Percentiles rank a stretch among this genome's conserved stretches.
phyloP scores from a whole-genome alignment of 768 basidiomycete genomes.

The Kwoniella botswanensis region DNA sequence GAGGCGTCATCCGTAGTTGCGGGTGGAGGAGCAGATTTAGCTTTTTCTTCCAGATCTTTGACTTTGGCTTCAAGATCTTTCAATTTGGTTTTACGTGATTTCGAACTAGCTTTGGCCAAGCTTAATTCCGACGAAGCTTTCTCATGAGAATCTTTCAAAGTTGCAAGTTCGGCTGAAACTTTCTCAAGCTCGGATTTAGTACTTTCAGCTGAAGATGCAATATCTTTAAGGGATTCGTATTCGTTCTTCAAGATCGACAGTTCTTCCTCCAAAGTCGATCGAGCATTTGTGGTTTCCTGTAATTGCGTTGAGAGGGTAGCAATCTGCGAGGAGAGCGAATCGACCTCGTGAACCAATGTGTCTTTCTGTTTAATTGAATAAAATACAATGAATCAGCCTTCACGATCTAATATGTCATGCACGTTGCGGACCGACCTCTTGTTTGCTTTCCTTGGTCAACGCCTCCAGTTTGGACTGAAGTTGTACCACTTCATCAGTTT shows the following conservation, averaged over 20 bases:
- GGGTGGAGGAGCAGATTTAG: slow-evolving; percentile 8
- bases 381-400: background rate
- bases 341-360: slow-evolving; percentile 48
- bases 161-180: slow-evolving; percentile 25
- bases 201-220: slow-evolving; percentile 11
- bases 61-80: slow-evolving; percentile 24
- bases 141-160: slow-evolving; percentile 19
- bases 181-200: slow-evolving; percentile 14
- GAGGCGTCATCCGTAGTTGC: background rate
- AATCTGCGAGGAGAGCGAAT: slow-evolving; percentile 52
- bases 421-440: slow-evolving; percentile 45
- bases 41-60: slow-evolving; percentile 31
- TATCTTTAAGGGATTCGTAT: slow-evolving; percentile 16
- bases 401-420: background rate
- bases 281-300: slow-evolving; percentile 24
- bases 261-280: slow-evolving; percentile 18
- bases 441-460: slow-evolving; percentile 53
- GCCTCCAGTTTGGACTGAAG: slow-evolving; percentile 55
- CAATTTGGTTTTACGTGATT: slow-evolving; percentile 20
- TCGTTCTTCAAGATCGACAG: slow-evolving; percentile 6
- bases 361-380: slow-evolving; percentile 34
- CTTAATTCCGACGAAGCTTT: slow-evolving; percentile 27
- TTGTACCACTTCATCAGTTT: slow-evolving; percentile 64
- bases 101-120: slow-evolving; percentile 25
- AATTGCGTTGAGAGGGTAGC: slow-evolving; percentile 40